A percentile compares a stretch with the other conserved stretches of the same genome.
Conservation (phyloP, 805 yeast genomes). For the Pichia sporocuriosa region DNA sequence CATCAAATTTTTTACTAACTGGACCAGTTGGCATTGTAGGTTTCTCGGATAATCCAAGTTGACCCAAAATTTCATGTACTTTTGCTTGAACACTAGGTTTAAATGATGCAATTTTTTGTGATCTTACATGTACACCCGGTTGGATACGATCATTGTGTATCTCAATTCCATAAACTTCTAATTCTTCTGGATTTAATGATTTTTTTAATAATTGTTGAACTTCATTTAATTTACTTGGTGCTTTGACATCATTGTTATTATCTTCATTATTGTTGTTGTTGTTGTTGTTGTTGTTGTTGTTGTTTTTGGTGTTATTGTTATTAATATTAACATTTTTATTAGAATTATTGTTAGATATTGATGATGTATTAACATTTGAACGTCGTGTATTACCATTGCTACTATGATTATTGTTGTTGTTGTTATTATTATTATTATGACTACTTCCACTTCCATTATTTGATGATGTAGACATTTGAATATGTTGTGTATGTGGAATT, state of each 20-base stretch:
- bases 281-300: conserved; percentile 15
- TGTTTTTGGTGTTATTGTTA: conserved; percentile 8
- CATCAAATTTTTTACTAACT: conserved; percentile 72
- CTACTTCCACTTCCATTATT: conserved; percentile 12
- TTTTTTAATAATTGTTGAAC: conserved; percentile 37
- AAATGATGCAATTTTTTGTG: conserved; percentile 67
- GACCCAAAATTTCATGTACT: conserved; percentile 58
- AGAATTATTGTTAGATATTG: conserved; percentile 4
- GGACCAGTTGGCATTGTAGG: conserved; percentile 85
- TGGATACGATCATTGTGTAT: conserved; percentile 68
- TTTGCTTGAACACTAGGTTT: conserved; percentile 71
- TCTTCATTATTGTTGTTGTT: conserved; percentile 2
- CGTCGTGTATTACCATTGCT: conserved; percentile 8
- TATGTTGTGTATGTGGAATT: conserved; percentile 37
- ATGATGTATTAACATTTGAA: conserved; percentile 1
- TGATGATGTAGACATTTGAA: conserved; percentile 14
- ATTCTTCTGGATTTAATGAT: conserved; percentile 67
- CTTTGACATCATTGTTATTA: neutral
- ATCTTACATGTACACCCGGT: conserved; percentile 80
- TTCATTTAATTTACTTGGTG: conserved; percentile 17
- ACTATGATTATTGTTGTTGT: conserved; percentile 14
- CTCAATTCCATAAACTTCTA: conserved; percentile 75
- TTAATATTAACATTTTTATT: conserved; percentile 6
- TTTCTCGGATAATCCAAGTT: conserved; percentile 68
- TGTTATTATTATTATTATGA: conserved; percentile 7